These are phyloP conservation scores for Auriscalpium orientale DNA, from an alignment of 768 basidiomycete species.

Conservation along the genomic window DNA sequence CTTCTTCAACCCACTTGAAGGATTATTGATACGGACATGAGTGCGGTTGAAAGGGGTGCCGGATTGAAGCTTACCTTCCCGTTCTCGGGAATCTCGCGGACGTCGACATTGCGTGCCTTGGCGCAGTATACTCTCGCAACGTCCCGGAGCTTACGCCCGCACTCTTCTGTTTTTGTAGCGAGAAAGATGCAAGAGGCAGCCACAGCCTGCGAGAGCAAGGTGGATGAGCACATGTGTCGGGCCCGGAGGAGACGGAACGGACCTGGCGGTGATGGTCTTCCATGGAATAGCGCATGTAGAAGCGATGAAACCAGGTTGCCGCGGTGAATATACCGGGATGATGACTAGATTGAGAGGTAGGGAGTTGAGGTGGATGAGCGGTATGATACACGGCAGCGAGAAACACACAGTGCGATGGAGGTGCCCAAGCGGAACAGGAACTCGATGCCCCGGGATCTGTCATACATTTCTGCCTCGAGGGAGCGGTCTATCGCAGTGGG, in stretches of 20 bases:
- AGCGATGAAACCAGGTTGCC: constrained; percentile 86
- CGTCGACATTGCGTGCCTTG: constrained; percentile 53
- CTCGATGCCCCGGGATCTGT: constrained; percentile 75
- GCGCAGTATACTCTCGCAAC: constrained; percentile 70
- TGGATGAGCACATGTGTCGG: constrained; percentile 1
- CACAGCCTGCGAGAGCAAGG: constrained; percentile 47
- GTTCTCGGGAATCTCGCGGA: constrained; percentile 49
- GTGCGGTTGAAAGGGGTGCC: no score
- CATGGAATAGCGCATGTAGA: constrained; percentile 83
- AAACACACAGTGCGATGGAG: constrained; percentile 65
- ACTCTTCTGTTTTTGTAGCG: constrained; percentile 89
- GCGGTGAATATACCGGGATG: constrained; percentile 80
- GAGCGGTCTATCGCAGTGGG: constrained; percentile 13
- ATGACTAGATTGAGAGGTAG: constrained; percentile 40
- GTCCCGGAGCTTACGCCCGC: constrained; percentile 79
- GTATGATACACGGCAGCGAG: constrained; percentile 2
- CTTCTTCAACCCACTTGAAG: constrained; percentile 65
- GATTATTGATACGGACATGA: neutral
- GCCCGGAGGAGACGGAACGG: constrained; percentile 14
- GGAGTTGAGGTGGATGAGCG: constrained; percentile 9
- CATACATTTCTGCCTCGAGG: constrained; percentile 65
- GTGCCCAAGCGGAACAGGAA: constrained; percentile 79
- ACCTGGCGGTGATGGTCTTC: constrained; percentile 78
- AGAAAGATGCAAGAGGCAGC: constrained; percentile 84
- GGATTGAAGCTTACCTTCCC: constrained; percentile 43